These are phyloP conservation scores for Colletotrichum godetiae DNA, from an alignment of 2,329 filamentous ascomycete species.

Conservation along the genomic window DNA sequence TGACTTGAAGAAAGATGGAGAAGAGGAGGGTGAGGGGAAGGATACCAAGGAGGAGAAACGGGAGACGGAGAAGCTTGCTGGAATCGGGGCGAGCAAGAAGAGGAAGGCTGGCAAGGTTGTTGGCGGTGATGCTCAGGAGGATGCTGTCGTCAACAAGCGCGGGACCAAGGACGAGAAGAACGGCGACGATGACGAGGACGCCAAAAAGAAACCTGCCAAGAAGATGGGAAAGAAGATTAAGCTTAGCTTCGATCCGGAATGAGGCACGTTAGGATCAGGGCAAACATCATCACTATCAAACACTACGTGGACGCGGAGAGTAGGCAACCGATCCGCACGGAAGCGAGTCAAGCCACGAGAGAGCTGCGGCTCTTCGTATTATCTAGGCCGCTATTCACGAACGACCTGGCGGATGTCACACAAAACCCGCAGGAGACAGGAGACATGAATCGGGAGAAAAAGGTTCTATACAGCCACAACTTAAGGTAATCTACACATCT, in stretches of 20 bases:
- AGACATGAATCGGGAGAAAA: conserved; percentile 28
- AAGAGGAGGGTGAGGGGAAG: conserved; percentile 38
- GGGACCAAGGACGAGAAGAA: conserved; percentile 67
- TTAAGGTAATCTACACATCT: conserved; percentile 54
- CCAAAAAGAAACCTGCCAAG: conserved; percentile 40
- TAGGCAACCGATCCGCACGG: neutral
- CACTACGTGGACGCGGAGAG: neutral
- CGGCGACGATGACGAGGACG: conserved; percentile 16
- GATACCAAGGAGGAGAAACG: conserved; percentile 38
- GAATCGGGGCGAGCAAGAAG: conserved; percentile 61
- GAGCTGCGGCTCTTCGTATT: neutral
- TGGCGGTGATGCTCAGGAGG: conserved; percentile 46
- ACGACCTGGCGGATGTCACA: conserved; percentile 4
- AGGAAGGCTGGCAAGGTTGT: conserved; percentile 66
- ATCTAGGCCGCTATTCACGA: neutral
- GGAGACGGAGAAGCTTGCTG: conserved; percentile 50
- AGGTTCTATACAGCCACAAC: conserved; percentile 41
- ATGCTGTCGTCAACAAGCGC: conserved; percentile 36
- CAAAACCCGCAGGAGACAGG: neutral
- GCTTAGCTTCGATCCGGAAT: conserved; percentile 64
- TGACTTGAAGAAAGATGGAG: conserved; percentile 41
- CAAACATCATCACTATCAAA: neutral
- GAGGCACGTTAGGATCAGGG: conserved; percentile 1
- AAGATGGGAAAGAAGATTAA: conserved; percentile 74
- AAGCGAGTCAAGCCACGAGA: neutral